Conservation (phyloP, 2,329 filamentous ascomycete genomes). For the Ceratocystis variospora region DNA sequence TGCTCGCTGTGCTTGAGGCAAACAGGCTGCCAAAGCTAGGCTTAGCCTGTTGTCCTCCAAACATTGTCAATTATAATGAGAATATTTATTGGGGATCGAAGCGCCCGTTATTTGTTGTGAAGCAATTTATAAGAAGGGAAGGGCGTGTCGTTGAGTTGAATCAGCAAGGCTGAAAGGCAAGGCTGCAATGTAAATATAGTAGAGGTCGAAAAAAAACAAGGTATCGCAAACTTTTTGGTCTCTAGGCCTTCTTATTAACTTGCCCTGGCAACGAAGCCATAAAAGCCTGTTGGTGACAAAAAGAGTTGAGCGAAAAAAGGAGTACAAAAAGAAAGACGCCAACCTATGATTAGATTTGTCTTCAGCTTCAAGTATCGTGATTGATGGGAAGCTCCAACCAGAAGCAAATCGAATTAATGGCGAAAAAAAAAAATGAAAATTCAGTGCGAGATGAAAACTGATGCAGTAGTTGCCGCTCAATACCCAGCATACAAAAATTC, state of each 20-base stretch:
- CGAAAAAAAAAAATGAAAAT: not conserved
- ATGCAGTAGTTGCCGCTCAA: not conserved
- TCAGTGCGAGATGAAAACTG: not conserved
- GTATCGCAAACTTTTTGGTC: conserved; percentile 5
- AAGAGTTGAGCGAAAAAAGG: not conserved
- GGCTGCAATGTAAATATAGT: not conserved
- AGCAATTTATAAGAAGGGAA: not conserved
- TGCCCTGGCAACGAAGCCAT: conserved; percentile 2
- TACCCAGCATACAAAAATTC: not conserved
- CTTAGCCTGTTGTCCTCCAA: conserved; percentile 12
- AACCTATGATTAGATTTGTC: not conserved
- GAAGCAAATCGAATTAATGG: not conserved
- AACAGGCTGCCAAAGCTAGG: conserved; percentile 17
- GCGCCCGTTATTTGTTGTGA: not conserved
- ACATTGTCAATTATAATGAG: conserved; percentile 8
- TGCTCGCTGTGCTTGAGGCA: conserved; percentile 17
- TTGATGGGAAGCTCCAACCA: not conserved
- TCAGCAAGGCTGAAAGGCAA: conserved; percentile 1
- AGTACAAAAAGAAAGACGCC: not conserved
- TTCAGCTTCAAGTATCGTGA: not conserved
- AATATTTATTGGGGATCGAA: not conserved
- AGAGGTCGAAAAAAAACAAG: not conserved
- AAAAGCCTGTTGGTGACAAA: not conserved
- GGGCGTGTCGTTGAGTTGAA: not conserved
- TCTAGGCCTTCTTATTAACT: not conserved